Evolutionary conservation across 1,284 basidiomycete genomes (phyloP).

Genomic region (Golubevia sp.): DNA sequence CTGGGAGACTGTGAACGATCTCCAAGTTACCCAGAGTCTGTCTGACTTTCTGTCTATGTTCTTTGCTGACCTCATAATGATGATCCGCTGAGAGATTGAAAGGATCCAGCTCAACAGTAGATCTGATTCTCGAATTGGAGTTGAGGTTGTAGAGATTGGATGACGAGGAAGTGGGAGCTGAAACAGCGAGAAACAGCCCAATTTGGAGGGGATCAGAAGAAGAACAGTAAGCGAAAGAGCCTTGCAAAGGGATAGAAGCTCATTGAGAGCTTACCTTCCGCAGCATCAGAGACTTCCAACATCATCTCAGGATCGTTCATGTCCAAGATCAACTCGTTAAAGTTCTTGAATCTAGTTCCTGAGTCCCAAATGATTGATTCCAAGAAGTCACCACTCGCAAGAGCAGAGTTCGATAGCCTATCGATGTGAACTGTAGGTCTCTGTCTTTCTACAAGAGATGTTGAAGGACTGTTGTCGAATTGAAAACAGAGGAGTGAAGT

Average conservation of each 20-base stretch:
- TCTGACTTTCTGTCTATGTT: slow-evolving; percentile 54
- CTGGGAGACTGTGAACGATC: slow-evolving; percentile 55
- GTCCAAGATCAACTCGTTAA: slow-evolving; percentile 50
- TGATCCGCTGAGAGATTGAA: slow-evolving; percentile 59
- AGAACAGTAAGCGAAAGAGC: no score
- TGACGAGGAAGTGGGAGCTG: no score
- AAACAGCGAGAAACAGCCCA: no score
- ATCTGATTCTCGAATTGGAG: no score
- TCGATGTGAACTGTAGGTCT: not conserved
- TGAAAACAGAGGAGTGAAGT: not conserved
- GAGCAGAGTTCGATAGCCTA: slow-evolving; percentile 44
- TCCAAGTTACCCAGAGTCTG: slow-evolving; percentile 59
- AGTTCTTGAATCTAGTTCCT: slow-evolving; percentile 22
- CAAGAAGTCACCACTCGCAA: slow-evolving; percentile 40
- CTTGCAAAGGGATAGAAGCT: not conserved
- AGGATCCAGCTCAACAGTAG: slow-evolving; percentile 52
- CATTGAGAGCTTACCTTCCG: not conserved
- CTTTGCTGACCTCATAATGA: slow-evolving; percentile 57
- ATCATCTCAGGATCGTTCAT: slow-evolving; percentile 62
- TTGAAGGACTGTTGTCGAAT: no score
- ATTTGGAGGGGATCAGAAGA: no score
- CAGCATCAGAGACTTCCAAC: slow-evolving; percentile 20
- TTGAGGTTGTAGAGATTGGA: no score
- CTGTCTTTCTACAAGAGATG: no score
- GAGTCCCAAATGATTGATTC: slow-evolving; percentile 54